These are phyloP conservation scores for Sphaerobolus stellatus DNA, from an alignment of 1,284 basidiomycete genomes.

Conservation along the genomic window DNA sequence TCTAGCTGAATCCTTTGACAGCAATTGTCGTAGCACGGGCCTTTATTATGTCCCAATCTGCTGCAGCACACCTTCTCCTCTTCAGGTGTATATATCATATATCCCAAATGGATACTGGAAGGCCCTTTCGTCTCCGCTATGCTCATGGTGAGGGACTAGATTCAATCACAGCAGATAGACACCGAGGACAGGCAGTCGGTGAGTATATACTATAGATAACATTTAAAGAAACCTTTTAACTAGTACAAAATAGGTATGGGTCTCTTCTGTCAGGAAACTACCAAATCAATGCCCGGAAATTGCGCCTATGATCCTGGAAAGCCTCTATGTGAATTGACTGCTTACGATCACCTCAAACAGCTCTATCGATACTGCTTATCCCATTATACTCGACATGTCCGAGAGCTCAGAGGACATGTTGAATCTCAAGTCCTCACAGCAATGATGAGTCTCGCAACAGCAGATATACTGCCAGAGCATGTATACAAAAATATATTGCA, in stretches of 20 bases:
- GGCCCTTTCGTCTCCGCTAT: conserved; percentile 19
- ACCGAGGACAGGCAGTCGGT: conserved; percentile 28
- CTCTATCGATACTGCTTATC: conserved; percentile 8
- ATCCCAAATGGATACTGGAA: conserved; percentile 19
- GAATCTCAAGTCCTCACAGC: background rate
- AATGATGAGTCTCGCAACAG: conserved; percentile 8
- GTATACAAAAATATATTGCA: background rate
- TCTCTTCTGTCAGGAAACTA: conserved; percentile 2
- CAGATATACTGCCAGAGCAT: background rate
- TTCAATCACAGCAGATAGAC: conserved; percentile 24
- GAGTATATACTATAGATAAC: background rate
- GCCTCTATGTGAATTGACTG: background rate
- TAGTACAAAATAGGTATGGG: background rate
- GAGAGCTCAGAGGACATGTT: background rate
- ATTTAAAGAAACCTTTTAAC: background rate
- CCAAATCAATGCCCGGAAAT: background rate
- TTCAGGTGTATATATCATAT: conserved; percentile 23
- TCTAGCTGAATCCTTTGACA: background rate
- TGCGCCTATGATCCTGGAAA: background rate
- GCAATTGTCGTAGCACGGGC: conserved; percentile 22
- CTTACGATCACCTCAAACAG: conserved; percentile 5
- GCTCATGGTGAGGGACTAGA: conserved; percentile 26
- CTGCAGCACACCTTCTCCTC: conserved; percentile 23
- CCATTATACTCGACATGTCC: conserved; percentile 4
- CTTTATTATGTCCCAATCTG: conserved; percentile 26